Conservation (phyloP, 768 basidiomycete genomes). For the Lactarius tabidus region DNA sequence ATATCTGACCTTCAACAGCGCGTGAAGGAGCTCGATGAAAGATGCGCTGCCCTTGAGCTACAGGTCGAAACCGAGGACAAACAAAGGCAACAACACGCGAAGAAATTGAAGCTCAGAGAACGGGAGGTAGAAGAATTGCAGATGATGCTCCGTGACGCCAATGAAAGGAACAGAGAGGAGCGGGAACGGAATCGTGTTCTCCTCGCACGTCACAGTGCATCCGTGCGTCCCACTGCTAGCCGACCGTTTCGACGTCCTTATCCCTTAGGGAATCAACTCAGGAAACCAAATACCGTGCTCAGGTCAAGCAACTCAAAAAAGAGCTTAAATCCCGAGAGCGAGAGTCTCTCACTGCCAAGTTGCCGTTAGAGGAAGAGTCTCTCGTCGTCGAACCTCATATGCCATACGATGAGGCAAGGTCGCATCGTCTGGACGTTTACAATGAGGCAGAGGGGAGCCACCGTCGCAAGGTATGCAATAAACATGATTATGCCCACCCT, state of each 20-base stretch:
- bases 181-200: not conserved
- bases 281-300: conserved; percentile 15
- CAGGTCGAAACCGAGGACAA: not conserved
- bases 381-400: conserved; percentile 10
- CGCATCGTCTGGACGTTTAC: conserved; percentile 15
- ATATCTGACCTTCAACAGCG: not conserved
- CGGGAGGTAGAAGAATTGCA: conserved; percentile 1
- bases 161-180: not conserved
- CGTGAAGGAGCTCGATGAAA: not conserved
- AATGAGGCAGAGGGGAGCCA: not conserved
- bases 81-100: not conserved
- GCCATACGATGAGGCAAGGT: not conserved
- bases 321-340: conserved; percentile 1
- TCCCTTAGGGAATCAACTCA: not conserved
- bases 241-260: not conserved
- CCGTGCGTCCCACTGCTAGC: conserved; percentile 7
- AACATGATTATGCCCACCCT: not conserved
- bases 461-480: conserved; percentile 1
- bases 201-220: conserved; percentile 13
- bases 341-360: not conserved
- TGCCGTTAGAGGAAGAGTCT: conserved; percentile 9
- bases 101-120: not conserved
- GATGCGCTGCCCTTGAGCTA: not conserved
- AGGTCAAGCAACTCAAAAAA: conserved; percentile 15
- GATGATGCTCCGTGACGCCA: not conserved